phyloP scores from a whole-genome alignment of 192 early-diverging fungal species.

The Rhizophagus prolifer region DNA sequence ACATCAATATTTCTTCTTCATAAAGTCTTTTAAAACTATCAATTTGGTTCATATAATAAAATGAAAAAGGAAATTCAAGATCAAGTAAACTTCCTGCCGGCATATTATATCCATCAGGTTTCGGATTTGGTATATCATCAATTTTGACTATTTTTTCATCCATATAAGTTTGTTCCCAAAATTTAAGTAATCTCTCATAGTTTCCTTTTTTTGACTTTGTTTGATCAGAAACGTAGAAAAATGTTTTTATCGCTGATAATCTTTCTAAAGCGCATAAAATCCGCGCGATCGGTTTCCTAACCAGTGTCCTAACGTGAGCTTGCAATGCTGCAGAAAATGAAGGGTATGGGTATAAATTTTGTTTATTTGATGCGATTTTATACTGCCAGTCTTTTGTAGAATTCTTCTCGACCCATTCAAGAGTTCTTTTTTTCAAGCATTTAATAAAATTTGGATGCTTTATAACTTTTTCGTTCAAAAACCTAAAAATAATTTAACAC shows the following conservation, averaged over 20 bases:
- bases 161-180: not conserved
- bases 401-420: conserved; percentile 13
- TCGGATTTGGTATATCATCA: not conserved
- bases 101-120: conserved; percentile 23
- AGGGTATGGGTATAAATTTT: conserved; percentile 2
- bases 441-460: not conserved
- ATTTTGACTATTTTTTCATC: conserved; percentile 22
- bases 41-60: conserved; percentile 27
- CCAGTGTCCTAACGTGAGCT: conserved; percentile 3
- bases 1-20: not conserved
- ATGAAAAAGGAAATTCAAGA: conserved; percentile 26
- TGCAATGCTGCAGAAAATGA: conserved; percentile 24
- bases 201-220: too few species aligned
- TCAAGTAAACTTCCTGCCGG: not conserved
- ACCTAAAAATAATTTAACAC: not conserved
- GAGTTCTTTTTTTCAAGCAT: not conserved
- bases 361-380: conserved; percentile 21
- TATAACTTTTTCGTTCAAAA: not conserved
- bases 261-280: conserved; percentile 26
- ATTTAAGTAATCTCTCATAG: not conserved
- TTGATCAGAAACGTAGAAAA: not conserved
- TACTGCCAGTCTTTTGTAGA: conserved; percentile 6
- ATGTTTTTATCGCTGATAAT: conserved; percentile 12
- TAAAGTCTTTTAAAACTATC: conserved; percentile 8
- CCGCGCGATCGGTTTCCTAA: conserved; percentile 15